Percentiles rank a stretch among this genome's conserved stretches.
phyloP scores from a whole-genome alignment of 2,329 filamentous ascomycete species.

The Colletotrichum magnum region DNA sequence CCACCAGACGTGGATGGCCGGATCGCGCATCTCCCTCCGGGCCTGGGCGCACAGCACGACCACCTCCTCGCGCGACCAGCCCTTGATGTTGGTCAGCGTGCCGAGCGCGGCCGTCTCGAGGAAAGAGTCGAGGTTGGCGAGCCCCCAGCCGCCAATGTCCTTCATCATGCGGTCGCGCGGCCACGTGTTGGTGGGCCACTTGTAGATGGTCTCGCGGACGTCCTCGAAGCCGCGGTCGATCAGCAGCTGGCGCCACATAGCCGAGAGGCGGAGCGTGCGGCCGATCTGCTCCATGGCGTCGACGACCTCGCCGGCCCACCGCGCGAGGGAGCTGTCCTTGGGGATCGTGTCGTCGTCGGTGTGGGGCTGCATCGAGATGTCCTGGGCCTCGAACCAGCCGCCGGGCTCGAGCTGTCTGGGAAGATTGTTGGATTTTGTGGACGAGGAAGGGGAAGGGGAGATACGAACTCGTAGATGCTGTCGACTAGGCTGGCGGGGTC shows the following conservation, averaged over 20 bases:
- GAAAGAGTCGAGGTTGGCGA: conserved; percentile 50
- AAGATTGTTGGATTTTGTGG: not conserved
- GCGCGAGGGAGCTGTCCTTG: conserved; percentile 48
- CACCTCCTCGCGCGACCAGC: conserved; percentile 52
- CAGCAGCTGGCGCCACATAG: conserved; percentile 46
- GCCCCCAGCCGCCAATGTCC: conserved; percentile 51
- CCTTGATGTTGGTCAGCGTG: conserved; percentile 53
- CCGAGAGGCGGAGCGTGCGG: conserved; percentile 47
- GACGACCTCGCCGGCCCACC: conserved; percentile 51
- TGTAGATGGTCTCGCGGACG: conserved; percentile 48
- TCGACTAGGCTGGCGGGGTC: conserved; percentile 45
- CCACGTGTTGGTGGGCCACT: conserved; percentile 56
- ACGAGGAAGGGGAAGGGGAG: too few species aligned
- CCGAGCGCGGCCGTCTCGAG: conserved; percentile 54
- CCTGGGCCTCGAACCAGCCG: conserved; percentile 52
- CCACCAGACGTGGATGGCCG: conserved; percentile 47
- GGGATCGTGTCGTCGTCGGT: conserved; percentile 52
- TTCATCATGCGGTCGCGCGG: conserved; percentile 52
- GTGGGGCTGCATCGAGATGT: conserved; percentile 46
- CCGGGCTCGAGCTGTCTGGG: conserved; percentile 48
- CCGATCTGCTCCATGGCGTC: conserved; percentile 49
- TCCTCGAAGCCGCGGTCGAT: conserved; percentile 52
- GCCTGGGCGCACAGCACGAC: conserved; percentile 43
- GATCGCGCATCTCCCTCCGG: conserved; percentile 44
- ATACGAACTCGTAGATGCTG: conserved; percentile 43